Evolutionary conservation across 1,284 basidiomycete species (phyloP).

Genomic region (Megacollybia platyphylla): DNA sequence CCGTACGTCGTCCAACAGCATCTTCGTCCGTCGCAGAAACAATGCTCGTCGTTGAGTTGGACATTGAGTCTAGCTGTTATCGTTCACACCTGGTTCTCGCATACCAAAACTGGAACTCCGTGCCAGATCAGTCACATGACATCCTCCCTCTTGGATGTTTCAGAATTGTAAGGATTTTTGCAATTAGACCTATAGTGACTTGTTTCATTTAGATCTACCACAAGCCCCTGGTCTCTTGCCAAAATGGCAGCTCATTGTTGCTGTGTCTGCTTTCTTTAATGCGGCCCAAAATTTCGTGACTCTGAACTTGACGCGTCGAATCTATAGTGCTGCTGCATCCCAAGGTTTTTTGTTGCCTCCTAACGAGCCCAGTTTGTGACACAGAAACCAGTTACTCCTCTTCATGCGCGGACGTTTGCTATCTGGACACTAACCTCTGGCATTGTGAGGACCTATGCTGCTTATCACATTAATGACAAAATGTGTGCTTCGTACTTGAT

Average conservation of each 20-base stretch:
- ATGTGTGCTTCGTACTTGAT: conserved; percentile 37
- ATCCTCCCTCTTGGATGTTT: background rate
- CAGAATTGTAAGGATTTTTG: background rate
- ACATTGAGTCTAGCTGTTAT: background rate
- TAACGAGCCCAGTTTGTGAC: background rate
- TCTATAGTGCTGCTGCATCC: conserved; percentile 49
- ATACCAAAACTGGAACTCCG: background rate
- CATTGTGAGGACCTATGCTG: conserved; percentile 70
- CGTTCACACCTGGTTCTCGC: background rate
- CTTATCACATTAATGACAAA: conserved; percentile 76
- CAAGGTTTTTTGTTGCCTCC: conserved; percentile 16
- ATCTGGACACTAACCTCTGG: conserved; percentile 83
- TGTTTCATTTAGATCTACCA: conserved; percentile 35
- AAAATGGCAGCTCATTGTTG: conserved; percentile 76
- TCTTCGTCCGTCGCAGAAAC: conserved; percentile 1
- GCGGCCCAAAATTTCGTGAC: conserved; percentile 73
- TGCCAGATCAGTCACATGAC: background rate
- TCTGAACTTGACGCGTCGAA: conserved; percentile 60
- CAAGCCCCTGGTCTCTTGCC: conserved; percentile 60
- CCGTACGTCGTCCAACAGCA: conserved; percentile 1
- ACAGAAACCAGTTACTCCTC: conserved; percentile 50
- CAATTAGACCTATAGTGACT: background rate
- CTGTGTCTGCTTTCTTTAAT: conserved; percentile 73
- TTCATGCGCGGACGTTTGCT: conserved; percentile 82
- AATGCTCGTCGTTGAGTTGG: background rate